Conservation (phyloP, 129 eudicot species). For the sunflower (Helianthus annuus) region DNA sequence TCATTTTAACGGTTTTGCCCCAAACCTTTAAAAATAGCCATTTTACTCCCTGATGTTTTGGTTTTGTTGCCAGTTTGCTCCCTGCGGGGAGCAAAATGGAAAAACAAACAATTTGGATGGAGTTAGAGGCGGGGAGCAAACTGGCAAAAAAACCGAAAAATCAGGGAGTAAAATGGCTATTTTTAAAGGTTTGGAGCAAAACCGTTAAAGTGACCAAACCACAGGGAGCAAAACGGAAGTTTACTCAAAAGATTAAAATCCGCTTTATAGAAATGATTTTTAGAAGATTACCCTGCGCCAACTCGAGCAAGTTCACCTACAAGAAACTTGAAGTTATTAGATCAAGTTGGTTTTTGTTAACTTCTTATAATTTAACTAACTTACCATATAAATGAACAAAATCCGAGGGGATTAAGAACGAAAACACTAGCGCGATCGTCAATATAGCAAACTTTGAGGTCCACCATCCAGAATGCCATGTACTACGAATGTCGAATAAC, state of each 20-base stretch:
- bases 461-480: slow-evolving; percentile 98
- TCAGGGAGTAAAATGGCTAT: too few relatives aligned
- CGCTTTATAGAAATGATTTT: background rate
- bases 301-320: slow-evolving; percentile 97
- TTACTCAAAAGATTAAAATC: slow-evolving; percentile 5
- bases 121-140: too few relatives aligned
- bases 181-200: too few relatives aligned
- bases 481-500: slow-evolving; percentile 49
- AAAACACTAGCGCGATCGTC: slow-evolving; percentile 50
- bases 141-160: too few relatives aligned
- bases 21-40: too few relatives aligned
- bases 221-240: too few relatives aligned
- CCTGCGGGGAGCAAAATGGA: too few relatives aligned
- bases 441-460: slow-evolving; percentile 48
- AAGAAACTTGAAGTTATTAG: slow-evolving; percentile 24
- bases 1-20: too few relatives aligned
- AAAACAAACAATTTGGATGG: too few relatives aligned
- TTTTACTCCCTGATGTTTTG: too few relatives aligned
- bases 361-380: slow-evolving; percentile 13
- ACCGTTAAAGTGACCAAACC: too few relatives aligned
- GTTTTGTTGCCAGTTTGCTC: too few relatives aligned
- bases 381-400: slow-evolving; percentile 76
- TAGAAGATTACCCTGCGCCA: slow-evolving; percentile 91
- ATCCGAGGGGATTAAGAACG: slow-evolving; percentile 80
- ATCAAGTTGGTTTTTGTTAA: background rate